Conservation (phyloP, 148 eudicot species). For the Drosera capensis region DNA sequence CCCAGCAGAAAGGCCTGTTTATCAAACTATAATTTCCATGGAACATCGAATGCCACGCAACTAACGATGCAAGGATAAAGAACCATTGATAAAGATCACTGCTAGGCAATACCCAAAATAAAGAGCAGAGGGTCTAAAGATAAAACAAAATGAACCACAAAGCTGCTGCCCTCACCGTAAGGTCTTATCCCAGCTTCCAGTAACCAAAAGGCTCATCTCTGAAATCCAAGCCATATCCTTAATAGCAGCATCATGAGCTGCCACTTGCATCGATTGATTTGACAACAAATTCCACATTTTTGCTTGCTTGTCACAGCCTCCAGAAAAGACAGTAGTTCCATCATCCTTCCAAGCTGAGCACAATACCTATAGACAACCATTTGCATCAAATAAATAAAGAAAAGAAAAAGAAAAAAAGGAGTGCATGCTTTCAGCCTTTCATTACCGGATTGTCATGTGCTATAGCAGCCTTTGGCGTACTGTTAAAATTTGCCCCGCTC, state of each 20-base stretch:
- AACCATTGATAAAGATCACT: too few species aligned
- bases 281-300: slow-evolving; percentile 89
- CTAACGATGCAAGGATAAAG: too few species aligned
- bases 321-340: slow-evolving; percentile 86
- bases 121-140: too few species aligned
- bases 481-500: slow-evolving; percentile 31
- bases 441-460: slow-evolving; percentile 76
- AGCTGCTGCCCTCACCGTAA: slow-evolving; percentile 27
- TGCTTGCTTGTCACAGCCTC: slow-evolving; percentile 94
- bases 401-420: background rate
- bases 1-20: too few species aligned
- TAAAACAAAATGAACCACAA: background rate
- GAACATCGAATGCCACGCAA: too few species aligned
- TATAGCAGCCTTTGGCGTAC: slow-evolving; percentile 57
- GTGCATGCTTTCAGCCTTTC: background rate
- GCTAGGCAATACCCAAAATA: too few species aligned
- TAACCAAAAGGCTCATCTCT: slow-evolving; percentile 66
- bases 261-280: slow-evolving; percentile 77
- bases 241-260: slow-evolving; percentile 85
- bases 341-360: slow-evolving; percentile 98
- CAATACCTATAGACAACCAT: slow-evolving; percentile 35
- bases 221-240: slow-evolving; percentile 94
- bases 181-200: slow-evolving; percentile 95
- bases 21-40: too few species aligned
- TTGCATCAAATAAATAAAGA: background rate